Percentiles rank a stretch among this genome's conserved stretches.
phyloP scores from a whole-genome alignment of 768 basidiomycete species.

The Termitomyces sp. region DNA sequence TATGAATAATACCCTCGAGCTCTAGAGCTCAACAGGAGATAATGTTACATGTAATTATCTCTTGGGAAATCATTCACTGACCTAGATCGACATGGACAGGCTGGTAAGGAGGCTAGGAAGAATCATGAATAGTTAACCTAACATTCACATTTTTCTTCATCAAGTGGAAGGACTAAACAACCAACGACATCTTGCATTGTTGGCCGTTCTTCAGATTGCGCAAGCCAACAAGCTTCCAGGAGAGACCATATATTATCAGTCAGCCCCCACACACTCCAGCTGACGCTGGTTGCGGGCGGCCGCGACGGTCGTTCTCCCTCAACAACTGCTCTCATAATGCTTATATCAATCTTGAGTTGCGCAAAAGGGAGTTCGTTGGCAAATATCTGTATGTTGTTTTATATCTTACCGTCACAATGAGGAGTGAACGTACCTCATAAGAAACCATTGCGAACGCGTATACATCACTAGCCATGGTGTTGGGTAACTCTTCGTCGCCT shows the following conservation, averaged over 20 bases:
- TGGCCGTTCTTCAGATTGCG: background rate
- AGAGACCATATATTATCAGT: background rate
- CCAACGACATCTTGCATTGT: background rate
- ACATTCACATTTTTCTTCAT: background rate
- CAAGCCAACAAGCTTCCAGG: background rate
- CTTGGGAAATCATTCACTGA: too few species aligned
- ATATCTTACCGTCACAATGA: background rate
- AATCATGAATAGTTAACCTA: too few species aligned
- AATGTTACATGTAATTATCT: too few species aligned
- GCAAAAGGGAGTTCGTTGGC: background rate
- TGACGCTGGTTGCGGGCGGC: background rate
- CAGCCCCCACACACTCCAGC: background rate
- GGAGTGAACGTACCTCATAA: background rate
- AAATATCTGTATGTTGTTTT: background rate
- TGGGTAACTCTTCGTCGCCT: background rate
- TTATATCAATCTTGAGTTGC: background rate
- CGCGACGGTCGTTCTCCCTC: background rate
- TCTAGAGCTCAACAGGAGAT: too few species aligned
- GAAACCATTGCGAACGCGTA: slow-evolving; percentile 1
- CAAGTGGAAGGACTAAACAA: background rate
- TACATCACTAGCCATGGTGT: background rate
- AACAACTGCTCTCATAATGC: background rate
- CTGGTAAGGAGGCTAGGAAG: too few species aligned
- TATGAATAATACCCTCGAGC: too few species aligned
- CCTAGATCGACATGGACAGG: too few species aligned